These are phyloP conservation scores for Sporothrix phasma DNA, from an alignment of 2,329 filamentous ascomycete genomes.

Conservation along the genomic window DNA sequence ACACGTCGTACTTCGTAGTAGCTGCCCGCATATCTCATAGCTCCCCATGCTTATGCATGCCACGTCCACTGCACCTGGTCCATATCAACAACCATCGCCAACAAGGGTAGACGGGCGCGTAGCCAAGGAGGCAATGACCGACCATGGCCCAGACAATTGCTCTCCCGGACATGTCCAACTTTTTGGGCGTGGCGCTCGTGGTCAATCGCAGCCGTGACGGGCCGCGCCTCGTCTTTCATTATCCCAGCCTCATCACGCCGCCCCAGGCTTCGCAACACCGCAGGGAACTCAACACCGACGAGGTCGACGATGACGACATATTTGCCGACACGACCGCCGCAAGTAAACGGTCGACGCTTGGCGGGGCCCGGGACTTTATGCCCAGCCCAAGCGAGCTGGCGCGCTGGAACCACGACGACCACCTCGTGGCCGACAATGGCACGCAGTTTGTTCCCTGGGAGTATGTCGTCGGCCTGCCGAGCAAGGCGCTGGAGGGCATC, in stretches of 20 bases:
- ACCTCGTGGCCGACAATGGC: constrained; percentile 45
- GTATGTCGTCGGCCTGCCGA: constrained; percentile 60
- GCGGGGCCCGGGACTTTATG: constrained; percentile 24
- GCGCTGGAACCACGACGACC: constrained; percentile 43
- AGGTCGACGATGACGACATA: constrained; percentile 42
- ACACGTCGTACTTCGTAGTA: no score
- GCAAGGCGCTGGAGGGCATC: constrained; percentile 70
- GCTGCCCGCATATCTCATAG: background rate
- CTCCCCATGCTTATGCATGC: background rate
- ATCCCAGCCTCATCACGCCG: constrained; percentile 52
- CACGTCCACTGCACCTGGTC: background rate
- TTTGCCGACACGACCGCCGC: constrained; percentile 35
- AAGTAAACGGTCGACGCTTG: constrained; percentile 27
- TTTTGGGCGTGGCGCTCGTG: constrained; percentile 63
- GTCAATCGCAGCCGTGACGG: constrained; percentile 67
- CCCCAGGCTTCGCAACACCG: constrained; percentile 25
- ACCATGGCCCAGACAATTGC: constrained; percentile 37
- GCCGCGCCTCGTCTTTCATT: constrained; percentile 77
- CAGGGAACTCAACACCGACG: constrained; percentile 25
- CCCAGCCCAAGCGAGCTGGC: constrained; percentile 32
- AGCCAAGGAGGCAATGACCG: background rate
- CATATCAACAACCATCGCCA: background rate
- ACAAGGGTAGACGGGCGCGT: background rate
- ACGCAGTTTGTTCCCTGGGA: constrained; percentile 58
- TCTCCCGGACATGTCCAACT: constrained; percentile 44